A percentile compares a stretch with the other conserved stretches of the same genome.
phyloP scores from a whole-genome alignment of 2,329 filamentous ascomycete genomes.

The Magnaporthales sp. region DNA sequence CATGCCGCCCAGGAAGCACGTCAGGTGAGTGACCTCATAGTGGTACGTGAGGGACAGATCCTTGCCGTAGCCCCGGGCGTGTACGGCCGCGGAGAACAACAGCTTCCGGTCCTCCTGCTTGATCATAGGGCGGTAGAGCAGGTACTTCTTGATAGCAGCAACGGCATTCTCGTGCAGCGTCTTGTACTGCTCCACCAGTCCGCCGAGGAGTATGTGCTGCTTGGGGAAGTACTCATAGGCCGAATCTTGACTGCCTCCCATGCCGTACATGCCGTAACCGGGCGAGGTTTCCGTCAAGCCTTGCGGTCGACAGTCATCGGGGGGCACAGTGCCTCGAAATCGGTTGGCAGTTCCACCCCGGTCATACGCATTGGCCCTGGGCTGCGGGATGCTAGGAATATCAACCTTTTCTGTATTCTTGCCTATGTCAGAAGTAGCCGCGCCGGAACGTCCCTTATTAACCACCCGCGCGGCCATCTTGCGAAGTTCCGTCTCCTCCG shows the following conservation, averaged over 20 bases:
- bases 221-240: slow-evolving; percentile 65
- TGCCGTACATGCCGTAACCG: slow-evolving; percentile 40
- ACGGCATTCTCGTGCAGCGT: slow-evolving; percentile 62
- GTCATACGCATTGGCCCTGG: background rate
- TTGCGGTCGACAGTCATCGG: slow-evolving; percentile 47
- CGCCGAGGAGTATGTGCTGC: slow-evolving; percentile 69
- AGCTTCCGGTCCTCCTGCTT: slow-evolving; percentile 56
- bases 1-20: slow-evolving; percentile 65
- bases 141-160: slow-evolving; percentile 59
- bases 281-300: slow-evolving; percentile 42
- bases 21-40: slow-evolving; percentile 56
- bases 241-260: slow-evolving; percentile 62
- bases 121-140: slow-evolving; percentile 73
- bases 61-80: slow-evolving; percentile 31
- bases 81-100: slow-evolving; percentile 62
- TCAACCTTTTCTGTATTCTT: background rate
- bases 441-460: background rate
- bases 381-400: background rate
- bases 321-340: slow-evolving; percentile 9
- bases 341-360: slow-evolving; percentile 15
- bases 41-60: slow-evolving; percentile 31
- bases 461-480: background rate
- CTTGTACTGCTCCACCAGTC: slow-evolving; percentile 62
- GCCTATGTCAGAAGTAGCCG: background rate
- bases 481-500: background rate